A percentile compares a stretch with the other conserved stretches of the same genome.
Conservation (phyloP, 2,329 filamentous ascomycete species). For the Pseudogymnoascus sp. region DNA sequence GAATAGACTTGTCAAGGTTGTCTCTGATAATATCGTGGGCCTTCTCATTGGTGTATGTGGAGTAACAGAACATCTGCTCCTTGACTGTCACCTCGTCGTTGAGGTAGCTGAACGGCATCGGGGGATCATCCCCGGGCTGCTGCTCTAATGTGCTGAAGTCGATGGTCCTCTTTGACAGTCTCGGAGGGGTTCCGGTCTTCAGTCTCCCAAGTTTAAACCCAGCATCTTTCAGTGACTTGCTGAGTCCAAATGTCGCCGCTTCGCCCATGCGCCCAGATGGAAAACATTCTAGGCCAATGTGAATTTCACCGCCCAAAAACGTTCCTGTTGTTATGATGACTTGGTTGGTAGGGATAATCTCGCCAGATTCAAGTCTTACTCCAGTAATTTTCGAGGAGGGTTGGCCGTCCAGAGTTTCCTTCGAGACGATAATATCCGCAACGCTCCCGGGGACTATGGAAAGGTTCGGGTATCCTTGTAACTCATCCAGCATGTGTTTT, state of each 20-base stretch:
- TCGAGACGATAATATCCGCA: constrained; percentile 78
- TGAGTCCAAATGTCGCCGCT: constrained; percentile 84
- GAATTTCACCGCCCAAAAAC: constrained; percentile 91
- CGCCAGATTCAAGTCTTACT: constrained; percentile 79
- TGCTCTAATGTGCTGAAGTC: constrained; percentile 65
- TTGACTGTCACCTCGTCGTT: constrained; percentile 72
- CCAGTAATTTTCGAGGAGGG: constrained; percentile 71
- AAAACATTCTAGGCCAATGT: constrained; percentile 79
- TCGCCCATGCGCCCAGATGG: constrained; percentile 92
- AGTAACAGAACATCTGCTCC: constrained; percentile 78
- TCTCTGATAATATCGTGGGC: constrained; percentile 78
- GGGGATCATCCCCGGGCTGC: constrained; percentile 78
- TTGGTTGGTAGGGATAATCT: constrained; percentile 69
- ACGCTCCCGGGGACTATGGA: constrained; percentile 81
- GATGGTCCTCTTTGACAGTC: constrained; percentile 76
- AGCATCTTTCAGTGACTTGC: constrained; percentile 80
- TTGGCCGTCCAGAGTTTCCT: constrained; percentile 43
- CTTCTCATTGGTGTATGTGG: constrained; percentile 77
- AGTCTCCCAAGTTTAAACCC: constrained; percentile 84
- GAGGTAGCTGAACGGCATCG: constrained; percentile 85
- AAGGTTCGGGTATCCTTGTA: constrained; percentile 70
- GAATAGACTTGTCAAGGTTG: constrained; percentile 92
- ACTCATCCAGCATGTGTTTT: constrained; percentile 82
- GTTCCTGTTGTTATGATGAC: constrained; percentile 96
- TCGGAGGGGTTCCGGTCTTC: constrained; percentile 93